Conservation (phyloP, 1,284 basidiomycete species). For the Coriolopsis trogii region DNA sequence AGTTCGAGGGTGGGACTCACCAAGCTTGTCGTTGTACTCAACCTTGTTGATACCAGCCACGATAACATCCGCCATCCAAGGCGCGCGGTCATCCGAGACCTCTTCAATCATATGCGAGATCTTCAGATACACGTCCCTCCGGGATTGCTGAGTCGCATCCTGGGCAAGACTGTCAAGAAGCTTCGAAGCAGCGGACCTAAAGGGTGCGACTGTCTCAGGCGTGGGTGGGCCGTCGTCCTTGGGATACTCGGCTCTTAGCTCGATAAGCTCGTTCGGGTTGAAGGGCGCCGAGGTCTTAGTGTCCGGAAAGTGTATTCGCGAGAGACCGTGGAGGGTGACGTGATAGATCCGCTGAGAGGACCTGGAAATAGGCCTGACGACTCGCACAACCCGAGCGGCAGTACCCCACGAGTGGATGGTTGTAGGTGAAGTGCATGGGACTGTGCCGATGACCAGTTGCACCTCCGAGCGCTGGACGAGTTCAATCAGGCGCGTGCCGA, state of each 20-base stretch:
- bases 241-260: conserved; percentile 54
- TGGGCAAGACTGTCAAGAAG: conserved; percentile 68
- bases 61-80: conserved; percentile 77
- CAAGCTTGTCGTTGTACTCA: conserved; percentile 71
- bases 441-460: conserved; percentile 65
- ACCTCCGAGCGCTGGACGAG: conserved; percentile 64
- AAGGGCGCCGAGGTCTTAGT: conserved; percentile 29
- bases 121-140: conserved; percentile 65
- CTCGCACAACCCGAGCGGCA: conserved; percentile 61
- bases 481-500: conserved; percentile 61
- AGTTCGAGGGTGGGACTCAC: conserved; percentile 40
- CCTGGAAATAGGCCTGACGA: conserved; percentile 48
- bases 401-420: conserved; percentile 45
- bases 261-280: conserved; percentile 35
- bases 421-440: conserved; percentile 49
- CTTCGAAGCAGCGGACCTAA: conserved; percentile 65
- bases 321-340: conserved; percentile 66
- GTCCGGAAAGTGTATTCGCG: conserved; percentile 51
- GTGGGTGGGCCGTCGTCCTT: conserved; percentile 50
- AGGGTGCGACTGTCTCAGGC: conserved; percentile 57
- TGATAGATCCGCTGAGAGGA: conserved; percentile 46
- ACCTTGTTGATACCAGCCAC: conserved; percentile 58
- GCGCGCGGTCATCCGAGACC: conserved; percentile 56
- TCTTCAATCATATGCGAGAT: conserved; percentile 68
- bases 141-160: conserved; percentile 56